Conservation (phyloP, 768 basidiomycete genomes). For the Leccinum imitatum region DNA sequence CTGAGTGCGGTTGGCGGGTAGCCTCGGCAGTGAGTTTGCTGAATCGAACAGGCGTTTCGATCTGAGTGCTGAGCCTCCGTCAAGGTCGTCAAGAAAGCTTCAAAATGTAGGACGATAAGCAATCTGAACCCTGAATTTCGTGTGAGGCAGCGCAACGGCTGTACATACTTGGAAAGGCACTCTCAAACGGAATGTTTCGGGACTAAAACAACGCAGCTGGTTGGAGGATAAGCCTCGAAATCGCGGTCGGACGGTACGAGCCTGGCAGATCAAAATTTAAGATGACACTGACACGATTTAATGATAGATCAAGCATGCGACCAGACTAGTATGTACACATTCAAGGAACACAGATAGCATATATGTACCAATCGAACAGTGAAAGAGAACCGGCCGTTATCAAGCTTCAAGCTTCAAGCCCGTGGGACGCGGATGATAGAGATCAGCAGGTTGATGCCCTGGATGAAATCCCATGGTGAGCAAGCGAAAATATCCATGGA, state of each 20-base stretch:
- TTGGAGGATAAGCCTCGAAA: not conserved
- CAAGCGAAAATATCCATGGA: not conserved
- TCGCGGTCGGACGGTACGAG: not conserved
- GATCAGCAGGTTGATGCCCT: constrained; percentile 10
- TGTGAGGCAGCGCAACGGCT: not conserved
- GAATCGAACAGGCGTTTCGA: not conserved
- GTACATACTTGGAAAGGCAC: not conserved
- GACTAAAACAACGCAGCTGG: not conserved
- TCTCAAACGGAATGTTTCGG: not conserved
- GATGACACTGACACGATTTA: not conserved
- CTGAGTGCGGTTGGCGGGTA: not conserved
- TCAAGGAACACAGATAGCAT: not conserved
- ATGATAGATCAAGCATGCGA: not conserved
- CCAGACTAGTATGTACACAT: not conserved
- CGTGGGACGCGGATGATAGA: constrained; percentile 14
- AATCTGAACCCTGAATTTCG: not conserved
- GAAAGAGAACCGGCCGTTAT: not conserved
- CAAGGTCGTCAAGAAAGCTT: not conserved
- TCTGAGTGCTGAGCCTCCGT: too few species aligned
- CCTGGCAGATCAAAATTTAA: not conserved
- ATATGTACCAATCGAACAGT: not conserved
- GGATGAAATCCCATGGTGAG: not conserved
- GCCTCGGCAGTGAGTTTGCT: not conserved
- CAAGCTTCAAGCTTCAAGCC: not conserved
- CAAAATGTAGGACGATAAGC: not conserved